These are phyloP conservation scores for Phytophthora hibernalis DNA, from an alignment of 352 stramenopile species.

Conservation along the genomic window DNA sequence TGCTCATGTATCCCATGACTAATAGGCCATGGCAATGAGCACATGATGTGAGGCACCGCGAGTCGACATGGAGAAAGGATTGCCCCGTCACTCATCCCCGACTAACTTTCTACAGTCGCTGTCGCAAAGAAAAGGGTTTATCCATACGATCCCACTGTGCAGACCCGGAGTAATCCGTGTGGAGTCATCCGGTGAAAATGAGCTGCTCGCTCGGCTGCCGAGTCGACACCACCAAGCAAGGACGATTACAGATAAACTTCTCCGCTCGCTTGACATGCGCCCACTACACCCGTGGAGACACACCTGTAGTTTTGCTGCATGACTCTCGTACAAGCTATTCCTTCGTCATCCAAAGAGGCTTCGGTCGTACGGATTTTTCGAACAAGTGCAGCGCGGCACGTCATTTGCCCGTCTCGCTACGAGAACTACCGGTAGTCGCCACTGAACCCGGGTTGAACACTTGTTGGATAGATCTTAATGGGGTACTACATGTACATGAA, in stretches of 20 bases:
- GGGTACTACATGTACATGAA: conserved; percentile 10
- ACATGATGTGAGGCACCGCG: no score
- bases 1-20: no score
- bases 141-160: conserved; percentile 14
- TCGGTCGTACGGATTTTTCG: neutral
- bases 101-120: conserved; percentile 18
- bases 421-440: conserved; percentile 11
- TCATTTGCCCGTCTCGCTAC: neutral
- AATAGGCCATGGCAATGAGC: no score
- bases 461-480: conserved; percentile 1
- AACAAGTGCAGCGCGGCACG: conserved; percentile 11
- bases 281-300: neutral
- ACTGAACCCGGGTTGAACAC: neutral
- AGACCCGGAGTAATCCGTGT: conserved; percentile 5
- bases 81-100: no score
- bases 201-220: no score
- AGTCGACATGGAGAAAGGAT: no score
- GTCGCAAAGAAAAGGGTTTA: conserved; percentile 9
- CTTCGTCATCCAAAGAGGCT: neutral
- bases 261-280: neutral
- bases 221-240: neutral
- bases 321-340: no score
- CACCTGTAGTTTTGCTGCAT: neutral
- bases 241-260: neutral
- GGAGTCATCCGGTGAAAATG: no score